Evolutionary conservation across 2,329 filamentous ascomycete genomes (phyloP).

Genomic region (Colletotrichum tofieldiae): DNA sequence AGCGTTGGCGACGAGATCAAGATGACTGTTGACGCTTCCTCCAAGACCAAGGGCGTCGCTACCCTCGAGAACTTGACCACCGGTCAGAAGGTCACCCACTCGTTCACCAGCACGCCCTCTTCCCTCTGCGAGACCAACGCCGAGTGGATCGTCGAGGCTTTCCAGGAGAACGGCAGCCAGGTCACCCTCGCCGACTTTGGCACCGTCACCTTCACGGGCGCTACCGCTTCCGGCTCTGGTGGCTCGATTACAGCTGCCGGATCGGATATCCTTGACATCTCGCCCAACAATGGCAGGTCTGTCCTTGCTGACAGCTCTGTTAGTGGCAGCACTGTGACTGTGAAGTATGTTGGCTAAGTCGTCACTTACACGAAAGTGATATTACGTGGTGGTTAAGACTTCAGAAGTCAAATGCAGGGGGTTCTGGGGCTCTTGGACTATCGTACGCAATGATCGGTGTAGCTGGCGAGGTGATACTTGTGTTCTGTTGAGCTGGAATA

Average conservation of each 20-base stretch:
- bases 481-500: not conserved
- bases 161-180: constrained; percentile 46
- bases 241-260: constrained; percentile 44
- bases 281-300: constrained; percentile 11
- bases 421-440: not conserved
- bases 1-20: constrained; percentile 50
- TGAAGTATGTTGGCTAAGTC: constrained; percentile 30
- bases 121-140: constrained; percentile 69
- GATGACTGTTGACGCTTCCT: constrained; percentile 48
- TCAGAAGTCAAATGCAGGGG: not conserved
- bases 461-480: not conserved
- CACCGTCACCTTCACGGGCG: constrained; percentile 48
- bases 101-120: constrained; percentile 60
- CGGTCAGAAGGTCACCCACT: constrained; percentile 67
- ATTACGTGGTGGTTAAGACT: too few relatives aligned
- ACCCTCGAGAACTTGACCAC: constrained; percentile 64
- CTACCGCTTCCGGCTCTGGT: constrained; percentile 45
- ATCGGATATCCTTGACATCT: constrained; percentile 45
- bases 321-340: constrained; percentile 37
- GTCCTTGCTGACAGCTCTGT: constrained; percentile 37
- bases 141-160: constrained; percentile 75
- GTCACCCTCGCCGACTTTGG: constrained; percentile 53
- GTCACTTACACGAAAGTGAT: not conserved
- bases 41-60: constrained; percentile 48
- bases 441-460: not conserved